phyloP scores from a whole-genome alignment of 148 eudicot genomes.

The Vaccinium corymbosum region DNA sequence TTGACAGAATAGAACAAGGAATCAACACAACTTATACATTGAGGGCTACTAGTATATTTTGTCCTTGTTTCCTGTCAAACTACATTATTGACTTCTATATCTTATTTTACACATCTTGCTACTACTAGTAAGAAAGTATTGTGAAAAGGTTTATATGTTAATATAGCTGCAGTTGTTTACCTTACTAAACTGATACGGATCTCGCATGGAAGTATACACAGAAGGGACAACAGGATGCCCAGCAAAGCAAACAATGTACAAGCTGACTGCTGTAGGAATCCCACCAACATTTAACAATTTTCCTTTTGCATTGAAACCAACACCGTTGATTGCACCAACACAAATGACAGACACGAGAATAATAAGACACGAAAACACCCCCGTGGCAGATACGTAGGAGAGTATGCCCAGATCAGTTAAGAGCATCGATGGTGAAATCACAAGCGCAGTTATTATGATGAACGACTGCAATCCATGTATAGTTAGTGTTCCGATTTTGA shows the following conservation, averaged over 20 bases:
- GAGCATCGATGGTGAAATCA: conserved; percentile 28
- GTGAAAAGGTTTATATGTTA: neutral
- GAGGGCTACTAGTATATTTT: too few relatives aligned
- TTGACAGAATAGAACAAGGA: neutral
- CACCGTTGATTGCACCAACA: conserved; percentile 23
- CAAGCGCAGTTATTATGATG: conserved; percentile 22
- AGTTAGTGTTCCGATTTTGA: conserved; percentile 19
- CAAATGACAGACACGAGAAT: conserved; percentile 24
- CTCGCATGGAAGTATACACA: conserved; percentile 30
- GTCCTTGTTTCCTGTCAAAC: neutral
- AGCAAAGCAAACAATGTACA: conserved; percentile 36
- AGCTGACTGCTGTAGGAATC: conserved; percentile 24
- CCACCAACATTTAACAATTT: conserved; percentile 16
- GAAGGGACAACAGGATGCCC: conserved; percentile 37
- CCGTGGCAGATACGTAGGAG: conserved; percentile 36
- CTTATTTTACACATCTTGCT: neutral
- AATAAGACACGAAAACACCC: conserved; percentile 30
- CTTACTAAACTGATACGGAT: conserved; percentile 23
- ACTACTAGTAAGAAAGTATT: neutral
- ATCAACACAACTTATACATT: too few relatives aligned
- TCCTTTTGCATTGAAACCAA: conserved; percentile 27
- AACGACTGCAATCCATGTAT: conserved; percentile 24
- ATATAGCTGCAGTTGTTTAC: conserved; percentile 19
- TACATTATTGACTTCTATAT: neutral
- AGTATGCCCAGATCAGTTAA: conserved; percentile 26